Evolutionary conservation across 164 flowering plant genomes (phyloP), one percentile per base, ranked within the genome.

Genomic region (Magnolia kwangsiensis): DNA sequence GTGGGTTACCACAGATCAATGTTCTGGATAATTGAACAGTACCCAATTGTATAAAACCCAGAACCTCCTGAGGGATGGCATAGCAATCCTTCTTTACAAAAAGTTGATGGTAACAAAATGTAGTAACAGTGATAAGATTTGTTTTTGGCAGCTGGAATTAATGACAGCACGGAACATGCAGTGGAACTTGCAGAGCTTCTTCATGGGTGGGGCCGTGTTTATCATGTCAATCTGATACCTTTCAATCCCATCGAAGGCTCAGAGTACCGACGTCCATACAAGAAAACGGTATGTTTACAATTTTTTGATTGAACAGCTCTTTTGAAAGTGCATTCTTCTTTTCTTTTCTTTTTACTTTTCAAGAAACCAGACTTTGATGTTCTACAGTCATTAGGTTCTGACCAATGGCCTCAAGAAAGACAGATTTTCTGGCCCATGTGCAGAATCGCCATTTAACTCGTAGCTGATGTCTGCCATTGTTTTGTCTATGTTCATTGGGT

Each of bases 221-320:
- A 89, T 83, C 99, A 94, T 82, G 98, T 96, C 51, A 96, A 96
- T 83, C 78, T 96, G 76, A 96, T 96, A 81, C 98, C 99, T 68
- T 94, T 83, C 76, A 96, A 96, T 84, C 98, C 98, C 67, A 87
- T 94, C 51, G 96, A 93, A 81, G 98, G 90, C 50, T 88, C 99
- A 16, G 98, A 96, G 69, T 94, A 82, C 76, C 82, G 80, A 73
- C 93, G 98, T 14, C 98, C 99, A 19, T 89, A 82, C 83, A 91
- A 80, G 71, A 94, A 90, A 84, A 84, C 95, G 45, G 98, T 92
- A 86, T 29, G 90, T 75, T 70, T 37, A 5, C 45, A 37, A 37
- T 37, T 37, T 7, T 7, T 37, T 3, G 6, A 37, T 37, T 37
- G 45, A 37, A 45, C 65, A 63, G 70, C 21, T 27, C 50, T 21